A percentile compares a stretch with the other conserved stretches of the same genome.
Evolutionary conservation across 1,284 basidiomycete genomes (phyloP).

Genomic region (Ceraceosorus guamensis): DNA sequence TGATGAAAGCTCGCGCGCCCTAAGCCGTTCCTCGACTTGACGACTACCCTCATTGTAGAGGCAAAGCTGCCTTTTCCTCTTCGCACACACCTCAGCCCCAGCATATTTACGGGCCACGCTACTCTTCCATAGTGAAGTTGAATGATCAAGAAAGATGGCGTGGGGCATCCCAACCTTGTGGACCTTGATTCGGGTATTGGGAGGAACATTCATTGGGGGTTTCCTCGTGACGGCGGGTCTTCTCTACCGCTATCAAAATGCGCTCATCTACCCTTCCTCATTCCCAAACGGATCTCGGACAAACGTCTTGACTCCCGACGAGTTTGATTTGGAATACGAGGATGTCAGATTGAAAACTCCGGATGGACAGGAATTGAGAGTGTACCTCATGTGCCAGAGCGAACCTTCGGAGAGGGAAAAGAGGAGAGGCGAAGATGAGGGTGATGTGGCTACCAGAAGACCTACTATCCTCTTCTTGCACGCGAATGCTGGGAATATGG

Average conservation of each 20-base stretch:
- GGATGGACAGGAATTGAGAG: constrained; percentile 31
- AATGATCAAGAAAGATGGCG: no score
- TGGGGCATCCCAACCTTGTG: no score
- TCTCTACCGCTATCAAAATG: constrained; percentile 42
- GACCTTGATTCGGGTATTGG: no score
- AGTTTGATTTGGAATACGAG: constrained; percentile 36
- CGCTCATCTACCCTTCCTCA: constrained; percentile 41
- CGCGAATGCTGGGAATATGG: constrained; percentile 47
- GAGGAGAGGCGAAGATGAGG: constrained; percentile 8
- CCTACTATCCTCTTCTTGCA: constrained; percentile 43
- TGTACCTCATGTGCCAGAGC: constrained; percentile 38
- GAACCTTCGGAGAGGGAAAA: constrained; percentile 5
- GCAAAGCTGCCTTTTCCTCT: no score
- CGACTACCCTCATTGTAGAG: no score
- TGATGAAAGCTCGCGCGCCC: no score
- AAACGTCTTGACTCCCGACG: constrained; percentile 36
- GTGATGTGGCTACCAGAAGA: constrained; percentile 16
- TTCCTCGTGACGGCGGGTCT: constrained; percentile 42
- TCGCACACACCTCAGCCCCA: no score
- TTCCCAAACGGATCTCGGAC: constrained; percentile 41
- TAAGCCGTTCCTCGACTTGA: no score
- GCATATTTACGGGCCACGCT: no score
- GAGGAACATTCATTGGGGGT: no score
- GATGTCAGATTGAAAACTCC: constrained; percentile 38
- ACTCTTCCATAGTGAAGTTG: no score